Evolutionary conservation across 805 yeast genomes (phyloP), one percentile per base, ranked within the genome.

Genomic region (Wickerhamiella sergipiensis): DNA sequence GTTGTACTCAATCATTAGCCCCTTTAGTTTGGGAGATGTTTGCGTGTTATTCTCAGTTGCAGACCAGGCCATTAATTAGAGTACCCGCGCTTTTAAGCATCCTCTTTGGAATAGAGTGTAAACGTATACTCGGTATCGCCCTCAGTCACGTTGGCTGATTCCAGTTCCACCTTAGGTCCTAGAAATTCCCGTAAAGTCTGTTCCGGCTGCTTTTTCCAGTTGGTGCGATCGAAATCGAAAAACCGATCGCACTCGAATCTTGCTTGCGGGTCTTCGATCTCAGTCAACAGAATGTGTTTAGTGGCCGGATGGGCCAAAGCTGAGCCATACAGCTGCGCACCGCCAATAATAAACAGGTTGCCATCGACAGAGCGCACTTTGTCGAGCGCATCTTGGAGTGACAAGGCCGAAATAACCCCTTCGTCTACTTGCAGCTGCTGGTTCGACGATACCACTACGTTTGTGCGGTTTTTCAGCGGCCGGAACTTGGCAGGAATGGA

Each of bases 311-410:
- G 69, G 1, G 62, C 54, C 13, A 80, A 60, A 13, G 80, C 72
- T 40, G 78, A 71, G 48, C 77, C 74, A 67, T 92, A 92, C 8
- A 92, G 71, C 62, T 89, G 89, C 0, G 89, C 92, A 0, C 98
- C 98, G 2, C 98, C 98, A 55, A 92, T 90, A 23, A 92, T 75
- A 61, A 80, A 92, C 1, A 92, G 72, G 46, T 77, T 76, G 47
- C 79, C 83, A 19, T 4, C 59, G 55, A 47, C 24, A 1, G 49
- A 48, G 15, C 53, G 54, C 8, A 53, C 53, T 50, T 54, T 52
- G 12, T 45, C 54, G 8, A 79, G 53, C 0, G 83, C 78, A 1
- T 65, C 65, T 6, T 69, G 66, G 17, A 80, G 58, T 1, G 80
- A 72, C 29, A 67, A 62, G 18, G 76, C 74, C 1, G 62, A 58